Evolutionary conservation across 192 early-diverging fungal species (phyloP).

Genomic region (Anaeromyces robustus): DNA sequence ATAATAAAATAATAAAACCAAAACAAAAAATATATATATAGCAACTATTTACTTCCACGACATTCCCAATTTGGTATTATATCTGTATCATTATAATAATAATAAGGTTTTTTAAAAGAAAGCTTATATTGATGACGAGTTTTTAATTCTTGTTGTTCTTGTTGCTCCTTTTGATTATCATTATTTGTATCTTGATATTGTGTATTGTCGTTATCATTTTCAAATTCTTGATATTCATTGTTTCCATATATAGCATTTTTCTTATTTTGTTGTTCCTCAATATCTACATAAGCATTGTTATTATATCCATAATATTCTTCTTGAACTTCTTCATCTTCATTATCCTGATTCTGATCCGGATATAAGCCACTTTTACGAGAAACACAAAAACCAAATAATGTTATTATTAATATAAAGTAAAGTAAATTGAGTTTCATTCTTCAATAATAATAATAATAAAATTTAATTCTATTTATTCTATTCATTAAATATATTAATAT

Average conservation of each 20-base stretch:
- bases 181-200: neutral
- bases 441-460: too few relatives aligned
- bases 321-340: neutral
- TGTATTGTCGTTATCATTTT: neutral
- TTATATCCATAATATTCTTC: neutral
- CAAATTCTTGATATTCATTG: neutral
- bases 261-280: neutral
- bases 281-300: neutral
- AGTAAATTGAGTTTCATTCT: neutral
- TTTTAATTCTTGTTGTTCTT: neutral
- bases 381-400: neutral
- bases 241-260: neutral
- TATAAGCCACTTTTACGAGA: neutral
- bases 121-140: neutral
- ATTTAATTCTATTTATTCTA: too few relatives aligned
- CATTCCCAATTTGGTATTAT: neutral
- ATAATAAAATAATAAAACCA: too few relatives aligned
- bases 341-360: neutral
- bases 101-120: neutral
- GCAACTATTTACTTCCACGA: neutral
- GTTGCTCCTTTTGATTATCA: neutral
- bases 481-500: too few relatives aligned
- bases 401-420: neutral
- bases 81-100: neutral
- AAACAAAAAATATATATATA: too few relatives aligned